phyloP scores from a whole-genome alignment of 2,329 filamentous ascomycete genomes.

The Dothideomycetes sp. region DNA sequence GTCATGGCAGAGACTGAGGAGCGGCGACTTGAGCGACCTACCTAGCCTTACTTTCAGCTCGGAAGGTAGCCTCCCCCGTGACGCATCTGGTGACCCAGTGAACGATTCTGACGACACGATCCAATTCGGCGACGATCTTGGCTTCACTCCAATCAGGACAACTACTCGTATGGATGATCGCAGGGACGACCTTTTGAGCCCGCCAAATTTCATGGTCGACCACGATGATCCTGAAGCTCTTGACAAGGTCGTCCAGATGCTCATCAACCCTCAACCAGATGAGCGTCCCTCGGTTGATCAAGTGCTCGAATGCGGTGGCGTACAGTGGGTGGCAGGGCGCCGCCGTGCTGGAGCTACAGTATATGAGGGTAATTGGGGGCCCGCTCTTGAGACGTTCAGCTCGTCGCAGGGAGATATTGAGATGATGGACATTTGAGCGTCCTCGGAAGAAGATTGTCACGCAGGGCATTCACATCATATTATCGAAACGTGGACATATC shows the following conservation, averaged over 20 bases:
- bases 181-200: slow-evolving; percentile 49
- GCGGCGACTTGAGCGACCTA: slow-evolving; percentile 79
- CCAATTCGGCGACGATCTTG: slow-evolving; percentile 22
- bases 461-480: too few species aligned
- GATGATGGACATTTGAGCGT: slow-evolving; percentile 45
- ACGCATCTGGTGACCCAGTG: slow-evolving; percentile 57
- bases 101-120: slow-evolving; percentile 12
- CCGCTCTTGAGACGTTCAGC: slow-evolving; percentile 51
- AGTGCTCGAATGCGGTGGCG: slow-evolving; percentile 59
- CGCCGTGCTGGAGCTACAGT: slow-evolving; percentile 84
- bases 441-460: too few species aligned
- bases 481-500: too few species aligned
- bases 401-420: slow-evolving; percentile 41
- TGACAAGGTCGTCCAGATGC: slow-evolving; percentile 74
- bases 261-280: slow-evolving; percentile 68
- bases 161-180: slow-evolving; percentile 15
- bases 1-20: slow-evolving; percentile 81
- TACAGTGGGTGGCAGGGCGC: slow-evolving; percentile 68
- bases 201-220: slow-evolving; percentile 85
- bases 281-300: slow-evolving; percentile 65
- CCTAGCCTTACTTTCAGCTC: slow-evolving; percentile 76
- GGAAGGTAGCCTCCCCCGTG: slow-evolving; percentile 59
- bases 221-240: slow-evolving; percentile 61
- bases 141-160: slow-evolving; percentile 14
- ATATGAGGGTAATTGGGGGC: slow-evolving; percentile 93